Evolutionary conservation across 768 basidiomycete genomes (phyloP), one percentile per base, ranked within the genome.

Genomic region (Hebeloma cylindrosporum): DNA sequence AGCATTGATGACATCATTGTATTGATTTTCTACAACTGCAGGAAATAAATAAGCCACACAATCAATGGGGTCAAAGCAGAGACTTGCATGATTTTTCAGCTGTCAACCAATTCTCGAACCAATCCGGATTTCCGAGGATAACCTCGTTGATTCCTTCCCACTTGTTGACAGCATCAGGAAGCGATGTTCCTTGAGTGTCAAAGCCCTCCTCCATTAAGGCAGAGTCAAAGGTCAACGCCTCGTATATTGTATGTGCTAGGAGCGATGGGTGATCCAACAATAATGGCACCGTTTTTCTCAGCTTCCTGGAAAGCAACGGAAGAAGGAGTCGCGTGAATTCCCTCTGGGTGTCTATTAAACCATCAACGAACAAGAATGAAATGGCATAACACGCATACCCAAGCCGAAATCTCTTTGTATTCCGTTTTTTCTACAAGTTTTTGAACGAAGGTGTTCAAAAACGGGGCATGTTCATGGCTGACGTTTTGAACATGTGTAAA

Each of bases 191-290:
- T 16, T 69, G 61, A 9, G 87, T 64, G 21, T 66, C 67, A 58
- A 92, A 96, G 0, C 86, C 89, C 60, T 83, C 80, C 51, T 88
- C 87, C 13, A 71, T 66, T 27, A 97, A 59, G 16, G 82, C 74
- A 20, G 83, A 79, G 64, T 99, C 96, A 53, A 98, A 99, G 0
- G 83, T 64, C 3, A 98, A 70, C 0, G 93, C 80, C 62, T 98
- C 92, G 61, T 95, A 95, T 36, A 98, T 86, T 1, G 93, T 97
- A 59, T 99, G 95, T 2, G 96, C 96, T 5, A 99, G 72, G 16
- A 98, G 67, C 0, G 93, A 81, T 0, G 96, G 89, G 52, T 85
- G 82, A 2, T 79, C 67, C 4, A 98, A 67, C 8, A 98, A 65
- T 14, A 75, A 61, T 0, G 93, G 88, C 26, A 93, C 71, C 0